Evolutionary conservation across 495 filamentous ascomycete genomes (phyloP).

Genomic region (Talaromyces stipitatus): DNA sequence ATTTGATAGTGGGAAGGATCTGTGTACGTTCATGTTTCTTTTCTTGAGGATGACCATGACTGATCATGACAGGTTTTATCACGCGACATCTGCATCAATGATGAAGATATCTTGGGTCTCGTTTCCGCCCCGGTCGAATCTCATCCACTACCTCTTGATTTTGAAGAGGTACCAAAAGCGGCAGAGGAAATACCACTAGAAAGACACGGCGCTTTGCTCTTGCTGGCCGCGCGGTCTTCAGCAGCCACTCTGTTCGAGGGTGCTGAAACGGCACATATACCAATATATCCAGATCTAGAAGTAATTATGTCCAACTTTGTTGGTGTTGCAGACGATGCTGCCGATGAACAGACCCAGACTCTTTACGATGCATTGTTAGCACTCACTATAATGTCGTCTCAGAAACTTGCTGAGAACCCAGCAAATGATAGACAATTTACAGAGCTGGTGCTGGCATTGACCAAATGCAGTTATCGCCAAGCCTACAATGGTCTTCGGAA

Average conservation of each 20-base stretch:
- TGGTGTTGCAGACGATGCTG: conserved; percentile 33
- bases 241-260: conserved; percentile 26
- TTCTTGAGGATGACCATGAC: not conserved
- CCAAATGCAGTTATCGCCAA: conserved; percentile 57
- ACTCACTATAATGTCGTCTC: conserved; percentile 23
- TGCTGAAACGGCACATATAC: conserved; percentile 22
- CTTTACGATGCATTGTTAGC: conserved; percentile 34
- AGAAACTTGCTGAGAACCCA: conserved; percentile 15
- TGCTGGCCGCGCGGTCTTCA: conserved; percentile 48
- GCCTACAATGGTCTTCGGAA: conserved; percentile 64
- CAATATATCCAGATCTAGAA: conserved; percentile 59
- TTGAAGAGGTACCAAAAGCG: conserved; percentile 34
- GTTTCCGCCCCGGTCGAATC: conserved; percentile 20
- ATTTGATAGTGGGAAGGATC: conserved; percentile 69
- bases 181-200: conserved; percentile 67
- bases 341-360: conserved; percentile 33
- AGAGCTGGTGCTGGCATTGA: conserved; percentile 51
- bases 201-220: conserved; percentile 57
- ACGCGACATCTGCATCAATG: conserved; percentile 55
- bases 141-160: conserved; percentile 33
- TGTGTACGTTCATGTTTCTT: conserved; percentile 29
- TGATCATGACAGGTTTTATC: conserved; percentile 54
- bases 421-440: conserved; percentile 25
- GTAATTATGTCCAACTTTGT: conserved; percentile 54
- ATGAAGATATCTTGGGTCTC: conserved; percentile 43